These are phyloP conservation scores for Podaxis sp. DNA, from an alignment of 768 basidiomycete species.

Conservation along the genomic window DNA sequence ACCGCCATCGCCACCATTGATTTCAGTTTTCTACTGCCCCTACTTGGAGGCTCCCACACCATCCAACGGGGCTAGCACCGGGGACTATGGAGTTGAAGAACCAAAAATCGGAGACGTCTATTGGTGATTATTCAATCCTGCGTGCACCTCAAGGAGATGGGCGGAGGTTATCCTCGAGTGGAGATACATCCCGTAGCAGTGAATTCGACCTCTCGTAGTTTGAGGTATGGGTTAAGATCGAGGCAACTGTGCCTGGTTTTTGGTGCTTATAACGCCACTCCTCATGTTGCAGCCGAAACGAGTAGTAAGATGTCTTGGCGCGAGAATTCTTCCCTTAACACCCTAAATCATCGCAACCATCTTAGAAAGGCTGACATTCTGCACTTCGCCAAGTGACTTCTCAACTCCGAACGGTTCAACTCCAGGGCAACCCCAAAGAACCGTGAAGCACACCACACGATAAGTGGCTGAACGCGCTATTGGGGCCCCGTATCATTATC, in stretches of 20 bases:
- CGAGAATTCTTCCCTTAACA: too few species aligned
- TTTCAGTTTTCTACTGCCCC: too few species aligned
- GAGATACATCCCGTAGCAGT: not conserved
- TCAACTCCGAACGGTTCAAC: not conserved
- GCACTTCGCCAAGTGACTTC: too few species aligned
- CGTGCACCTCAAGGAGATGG: not conserved
- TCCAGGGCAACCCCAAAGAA: not conserved
- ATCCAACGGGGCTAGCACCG: not conserved
- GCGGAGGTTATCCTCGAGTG: not conserved
- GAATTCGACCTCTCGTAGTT: too few species aligned
- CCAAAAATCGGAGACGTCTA: not conserved
- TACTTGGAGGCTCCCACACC: not conserved
- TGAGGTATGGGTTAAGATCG: too few species aligned
- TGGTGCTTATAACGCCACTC: too few species aligned
- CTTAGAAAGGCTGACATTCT: too few species aligned
- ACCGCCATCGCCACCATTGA: too few species aligned
- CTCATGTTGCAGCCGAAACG: too few species aligned
- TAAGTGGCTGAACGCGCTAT: not conserved
- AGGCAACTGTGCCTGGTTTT: too few species aligned
- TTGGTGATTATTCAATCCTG: not conserved
- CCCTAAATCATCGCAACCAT: too few species aligned
- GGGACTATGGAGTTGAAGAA: not conserved
- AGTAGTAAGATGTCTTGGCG: too few species aligned
- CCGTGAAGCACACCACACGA: not conserved
- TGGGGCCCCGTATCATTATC: not conserved